A percentile compares a stretch with the other conserved stretches of the same genome.
These are phyloP conservation scores for Boletus pseudo-olivaceus DNA, from an alignment of 768 basidiomycete genomes.

Conservation along the genomic window DNA sequence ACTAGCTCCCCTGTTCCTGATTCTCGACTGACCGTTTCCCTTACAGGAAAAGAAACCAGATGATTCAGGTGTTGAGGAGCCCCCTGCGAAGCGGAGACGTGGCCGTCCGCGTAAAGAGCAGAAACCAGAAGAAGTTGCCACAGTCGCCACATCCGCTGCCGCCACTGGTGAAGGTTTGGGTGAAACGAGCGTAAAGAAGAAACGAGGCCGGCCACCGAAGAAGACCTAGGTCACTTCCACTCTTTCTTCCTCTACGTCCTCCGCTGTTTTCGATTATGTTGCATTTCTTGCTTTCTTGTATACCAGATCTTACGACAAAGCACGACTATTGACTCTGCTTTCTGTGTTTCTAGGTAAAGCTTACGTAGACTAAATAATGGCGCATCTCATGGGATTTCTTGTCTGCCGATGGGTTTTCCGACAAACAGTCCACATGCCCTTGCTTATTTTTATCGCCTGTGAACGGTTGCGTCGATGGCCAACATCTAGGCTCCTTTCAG, in stretches of 20 bases:
- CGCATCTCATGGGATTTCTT: conserved; percentile 25
- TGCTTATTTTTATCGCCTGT: conserved; percentile 34
- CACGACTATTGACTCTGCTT: conserved; percentile 35
- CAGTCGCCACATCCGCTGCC: conserved; percentile 31
- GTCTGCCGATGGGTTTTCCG: conserved; percentile 9
- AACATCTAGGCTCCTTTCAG: conserved; percentile 17
- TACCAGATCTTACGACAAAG: conserved; percentile 33
- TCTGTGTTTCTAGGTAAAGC: conserved; percentile 33
- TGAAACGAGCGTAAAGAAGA: conserved; percentile 60
- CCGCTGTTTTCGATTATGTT: conserved; percentile 23
- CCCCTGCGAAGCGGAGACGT: conserved; percentile 59
- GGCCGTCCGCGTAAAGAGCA: conserved; percentile 71
- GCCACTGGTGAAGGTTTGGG: conserved; percentile 37
- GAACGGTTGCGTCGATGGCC: conserved; percentile 21
- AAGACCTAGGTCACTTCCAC: conserved; percentile 22
- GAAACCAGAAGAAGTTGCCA: conserved; percentile 41
- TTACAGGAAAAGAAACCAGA: conserved; percentile 35
- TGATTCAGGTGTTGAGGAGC: conserved; percentile 51
- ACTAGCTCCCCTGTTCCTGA: conserved; percentile 16
- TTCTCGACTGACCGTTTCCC: conserved; percentile 15
- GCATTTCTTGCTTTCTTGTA: conserved; percentile 36
- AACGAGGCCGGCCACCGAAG: conserved; percentile 68
- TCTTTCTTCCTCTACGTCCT: conserved; percentile 9
- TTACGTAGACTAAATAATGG: conserved; percentile 36
- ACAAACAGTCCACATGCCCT: conserved; percentile 17